Conservation (phyloP, 164 flowering plant species). For the Vitis rupestris region DNA sequence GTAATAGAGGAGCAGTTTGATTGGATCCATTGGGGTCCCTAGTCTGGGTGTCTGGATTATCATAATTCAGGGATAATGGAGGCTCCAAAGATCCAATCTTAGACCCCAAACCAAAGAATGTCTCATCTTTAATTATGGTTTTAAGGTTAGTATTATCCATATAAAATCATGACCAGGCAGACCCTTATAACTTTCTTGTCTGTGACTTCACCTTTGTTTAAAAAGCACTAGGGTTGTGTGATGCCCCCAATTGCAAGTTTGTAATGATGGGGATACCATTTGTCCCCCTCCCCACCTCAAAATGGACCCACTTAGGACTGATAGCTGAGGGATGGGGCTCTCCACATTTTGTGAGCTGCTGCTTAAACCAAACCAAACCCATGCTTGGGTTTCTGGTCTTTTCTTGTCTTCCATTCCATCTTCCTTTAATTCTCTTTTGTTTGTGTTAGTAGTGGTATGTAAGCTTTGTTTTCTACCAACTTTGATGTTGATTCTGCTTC, state of each 20-base stretch:
- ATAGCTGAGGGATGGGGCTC: background rate
- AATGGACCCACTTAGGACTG: too few relatives aligned
- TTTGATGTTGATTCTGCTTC: too few relatives aligned
- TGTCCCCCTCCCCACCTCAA: conserved; percentile 11
- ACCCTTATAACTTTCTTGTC: background rate
- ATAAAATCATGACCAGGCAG: conserved; percentile 6
- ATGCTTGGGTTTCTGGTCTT: background rate
- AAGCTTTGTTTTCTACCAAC: too few relatives aligned
- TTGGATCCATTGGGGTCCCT: background rate
- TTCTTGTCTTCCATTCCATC: too few relatives aligned
- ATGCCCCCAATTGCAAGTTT: conserved; percentile 16
- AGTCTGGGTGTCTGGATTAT: background rate
- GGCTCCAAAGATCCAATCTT: background rate
- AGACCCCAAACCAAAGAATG: conserved; percentile 3
- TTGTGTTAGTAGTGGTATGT: too few relatives aligned
- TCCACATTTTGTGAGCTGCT: background rate
- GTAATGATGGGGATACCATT: conserved; percentile 29
- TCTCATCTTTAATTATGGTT: conserved; percentile 14
- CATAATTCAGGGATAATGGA: background rate
- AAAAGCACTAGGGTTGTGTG: conserved; percentile 8
- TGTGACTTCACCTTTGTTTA: conserved; percentile 4
- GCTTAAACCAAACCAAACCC: background rate
- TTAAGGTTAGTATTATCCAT: conserved; percentile 6
- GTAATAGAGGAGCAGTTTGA: background rate
- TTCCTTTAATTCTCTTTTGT: too few relatives aligned